phyloP scores from a whole-genome alignment of 1,139 yeast genomes.

The Kluyveromyces sp. region DNA sequence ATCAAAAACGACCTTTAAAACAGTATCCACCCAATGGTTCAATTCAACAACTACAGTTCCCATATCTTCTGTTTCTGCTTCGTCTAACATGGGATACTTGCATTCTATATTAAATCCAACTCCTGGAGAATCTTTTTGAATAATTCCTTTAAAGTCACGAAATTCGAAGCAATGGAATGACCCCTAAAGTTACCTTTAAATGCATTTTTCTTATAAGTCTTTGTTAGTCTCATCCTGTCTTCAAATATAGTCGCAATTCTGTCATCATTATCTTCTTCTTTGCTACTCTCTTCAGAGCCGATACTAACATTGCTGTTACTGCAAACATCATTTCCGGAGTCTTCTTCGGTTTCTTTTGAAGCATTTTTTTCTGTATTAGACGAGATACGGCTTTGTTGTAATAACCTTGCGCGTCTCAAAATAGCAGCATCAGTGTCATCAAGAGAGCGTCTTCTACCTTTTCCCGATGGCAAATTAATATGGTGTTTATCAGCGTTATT shows the following conservation, averaged over 20 bases:
- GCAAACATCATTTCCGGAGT: background rate
- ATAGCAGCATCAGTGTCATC: constrained; percentile 15
- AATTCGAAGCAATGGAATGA: constrained; percentile 80
- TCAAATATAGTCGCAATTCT: constrained; percentile 20
- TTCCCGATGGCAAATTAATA: constrained; percentile 6
- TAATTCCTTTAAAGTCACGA: constrained; percentile 80
- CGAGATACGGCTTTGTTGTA: constrained; percentile 7
- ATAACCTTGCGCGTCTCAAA: constrained; percentile 6
- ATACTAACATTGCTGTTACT: background rate
- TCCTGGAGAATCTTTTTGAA: constrained; percentile 64
- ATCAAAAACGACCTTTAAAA: constrained; percentile 72
- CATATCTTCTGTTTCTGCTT: constrained; percentile 82
- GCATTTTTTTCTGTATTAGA: background rate
- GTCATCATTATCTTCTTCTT: constrained; percentile 1
- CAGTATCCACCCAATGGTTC: constrained; percentile 82
- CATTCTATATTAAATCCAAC: constrained; percentile 95
- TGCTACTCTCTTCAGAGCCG: background rate
- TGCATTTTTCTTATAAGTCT: constrained; percentile 78
- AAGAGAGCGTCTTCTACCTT: constrained; percentile 15
- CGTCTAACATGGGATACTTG: constrained; percentile 93
- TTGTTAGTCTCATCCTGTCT: constrained; percentile 76
- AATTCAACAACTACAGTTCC: constrained; percentile 79
- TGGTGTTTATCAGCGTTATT: constrained; percentile 31
- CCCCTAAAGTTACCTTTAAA: constrained; percentile 92
- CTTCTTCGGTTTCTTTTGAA: background rate